These are phyloP conservation scores for Sisymbrium altissimum DNA, from an alignment of 345 rosid genomes.

Conservation along the genomic window DNA sequence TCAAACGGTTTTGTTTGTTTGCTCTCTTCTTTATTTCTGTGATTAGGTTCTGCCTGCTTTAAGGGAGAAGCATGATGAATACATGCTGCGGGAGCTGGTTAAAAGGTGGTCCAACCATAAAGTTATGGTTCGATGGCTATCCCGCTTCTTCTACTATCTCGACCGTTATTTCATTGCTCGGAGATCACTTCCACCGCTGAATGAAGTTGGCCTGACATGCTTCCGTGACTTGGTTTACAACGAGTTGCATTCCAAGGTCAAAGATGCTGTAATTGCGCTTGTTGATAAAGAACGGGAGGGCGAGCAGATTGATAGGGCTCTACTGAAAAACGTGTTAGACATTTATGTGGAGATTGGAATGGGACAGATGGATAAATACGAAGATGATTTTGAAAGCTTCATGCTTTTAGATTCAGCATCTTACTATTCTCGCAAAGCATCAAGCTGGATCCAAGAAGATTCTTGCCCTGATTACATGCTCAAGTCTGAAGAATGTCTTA, in stretches of 20 bases:
- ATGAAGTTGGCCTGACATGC: conserved; percentile 80
- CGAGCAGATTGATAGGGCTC: conserved; percentile 74
- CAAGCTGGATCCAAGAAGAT: conserved; percentile 75
- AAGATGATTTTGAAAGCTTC: conserved; percentile 69
- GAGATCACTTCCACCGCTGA: conserved; percentile 69
- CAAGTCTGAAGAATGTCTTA: conserved; percentile 94
- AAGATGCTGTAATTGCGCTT: conserved; percentile 63
- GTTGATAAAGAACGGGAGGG: conserved; percentile 93
- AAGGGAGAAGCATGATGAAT: conserved; percentile 80
- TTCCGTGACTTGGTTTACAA: conserved; percentile 76
- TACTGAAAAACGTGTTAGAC: conserved; percentile 72
- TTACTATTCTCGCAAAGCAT: conserved; percentile 85
- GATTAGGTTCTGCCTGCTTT: conserved; percentile 63
- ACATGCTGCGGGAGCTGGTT: conserved; percentile 76
- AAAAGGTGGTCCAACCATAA: conserved; percentile 87
- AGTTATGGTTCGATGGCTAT: conserved; percentile 83
- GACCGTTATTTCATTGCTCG: conserved; percentile 84
- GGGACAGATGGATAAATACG: conserved; percentile 63
- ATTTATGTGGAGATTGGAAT: conserved; percentile 89
- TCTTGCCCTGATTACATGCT: conserved; percentile 84
- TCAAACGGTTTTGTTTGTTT: neutral
- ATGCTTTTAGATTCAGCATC: conserved; percentile 68
- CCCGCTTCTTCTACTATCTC: conserved; percentile 79
- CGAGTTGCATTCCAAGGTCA: conserved; percentile 53
- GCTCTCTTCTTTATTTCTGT: neutral